Percentiles rank a stretch among this genome's conserved stretches.
Evolutionary conservation across 208 protist genomes (phyloP).

Genomic region (Trypanosoma conorhini): DNA sequence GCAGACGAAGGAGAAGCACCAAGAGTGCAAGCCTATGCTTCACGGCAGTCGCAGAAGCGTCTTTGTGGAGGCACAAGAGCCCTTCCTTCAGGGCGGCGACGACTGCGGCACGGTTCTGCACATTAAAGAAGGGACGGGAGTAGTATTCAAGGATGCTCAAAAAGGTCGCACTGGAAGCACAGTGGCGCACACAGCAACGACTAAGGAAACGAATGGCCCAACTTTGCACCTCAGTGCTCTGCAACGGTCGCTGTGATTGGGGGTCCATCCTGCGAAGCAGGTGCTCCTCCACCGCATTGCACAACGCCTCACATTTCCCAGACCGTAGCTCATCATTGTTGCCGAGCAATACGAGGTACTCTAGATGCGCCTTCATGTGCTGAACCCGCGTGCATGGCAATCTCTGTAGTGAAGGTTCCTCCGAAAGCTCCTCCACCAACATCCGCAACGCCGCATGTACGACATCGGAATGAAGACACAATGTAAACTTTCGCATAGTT

Average conservation of each 20-base stretch:
- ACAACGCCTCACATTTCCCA: neutral
- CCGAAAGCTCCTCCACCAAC: slow-evolving; percentile 1
- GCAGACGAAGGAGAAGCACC: slow-evolving; percentile 57
- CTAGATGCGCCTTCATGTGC: slow-evolving; percentile 13
- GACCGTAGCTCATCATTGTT: neutral
- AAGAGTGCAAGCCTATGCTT: slow-evolving; percentile 32
- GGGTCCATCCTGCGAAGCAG: slow-evolving; percentile 22
- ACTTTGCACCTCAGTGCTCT: slow-evolving; percentile 50
- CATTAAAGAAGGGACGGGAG: slow-evolving; percentile 47
- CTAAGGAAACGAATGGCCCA: slow-evolving; percentile 42
- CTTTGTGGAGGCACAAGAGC: neutral
- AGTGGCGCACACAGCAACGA: slow-evolving; percentile 15
- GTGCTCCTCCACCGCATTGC: slow-evolving; percentile 6
- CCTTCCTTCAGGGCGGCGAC: slow-evolving; percentile 44
- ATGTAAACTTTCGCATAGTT: slow-evolving; percentile 1
- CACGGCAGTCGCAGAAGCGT: neutral
- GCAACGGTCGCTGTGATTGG: slow-evolving; percentile 1
- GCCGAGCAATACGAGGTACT: slow-evolving; percentile 19
- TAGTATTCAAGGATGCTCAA: slow-evolving; percentile 45
- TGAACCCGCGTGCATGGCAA: slow-evolving; percentile 13
- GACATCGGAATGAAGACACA: slow-evolving; percentile 6
- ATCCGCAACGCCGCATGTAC: slow-evolving; percentile 11
- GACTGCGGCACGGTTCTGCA: slow-evolving; percentile 55
- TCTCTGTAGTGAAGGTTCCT: neutral
- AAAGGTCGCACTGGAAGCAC: slow-evolving; percentile 23